A percentile compares a stretch with the other conserved stretches of the same genome.
Evolutionary conservation across 306 rosid genomes (phyloP).

Genomic region (Prunus mume): DNA sequence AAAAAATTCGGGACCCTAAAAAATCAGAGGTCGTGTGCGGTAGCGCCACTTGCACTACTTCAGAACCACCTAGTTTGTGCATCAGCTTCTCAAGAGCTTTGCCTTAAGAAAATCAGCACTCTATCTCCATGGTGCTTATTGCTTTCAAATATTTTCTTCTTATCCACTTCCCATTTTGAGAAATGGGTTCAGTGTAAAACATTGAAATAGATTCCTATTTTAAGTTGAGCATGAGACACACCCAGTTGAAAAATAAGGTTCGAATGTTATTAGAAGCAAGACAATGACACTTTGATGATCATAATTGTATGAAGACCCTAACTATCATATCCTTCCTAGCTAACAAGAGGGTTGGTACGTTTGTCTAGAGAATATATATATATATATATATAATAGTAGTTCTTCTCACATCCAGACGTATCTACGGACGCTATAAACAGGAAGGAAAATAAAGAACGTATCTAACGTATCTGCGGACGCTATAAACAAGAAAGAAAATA

Average conservation of each 20-base stretch:
- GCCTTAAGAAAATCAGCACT: no score
- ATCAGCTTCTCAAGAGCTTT: no score
- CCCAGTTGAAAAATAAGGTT: neutral
- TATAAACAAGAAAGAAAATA: no score
- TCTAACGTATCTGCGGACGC: no score
- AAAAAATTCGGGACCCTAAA: no score
- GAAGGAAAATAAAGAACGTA: fast-evolving
- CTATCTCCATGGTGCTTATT: no score
- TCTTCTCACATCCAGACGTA: no score
- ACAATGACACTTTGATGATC: neutral
- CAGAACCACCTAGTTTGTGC: no score
- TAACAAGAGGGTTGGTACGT: neutral
- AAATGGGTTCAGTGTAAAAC: neutral
- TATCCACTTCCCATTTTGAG: neutral
- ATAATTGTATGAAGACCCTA: neutral
- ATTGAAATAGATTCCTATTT: neutral
- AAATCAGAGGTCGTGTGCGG: fast-evolving
- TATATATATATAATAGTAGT: neutral
- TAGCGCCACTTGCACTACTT: no score
- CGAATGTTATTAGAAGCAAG: neutral
- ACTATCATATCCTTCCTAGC: neutral
- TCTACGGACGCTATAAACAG: no score
- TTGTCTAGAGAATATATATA: neutral
- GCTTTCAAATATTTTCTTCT: no score
- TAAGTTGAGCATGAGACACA: neutral